A percentile compares a stretch with the other conserved stretches of the same genome.
These are phyloP conservation scores for Hymenoscyphus fraxineus DNA, from an alignment of 2,329 filamentous ascomycete genomes.

Conservation along the genomic window DNA sequence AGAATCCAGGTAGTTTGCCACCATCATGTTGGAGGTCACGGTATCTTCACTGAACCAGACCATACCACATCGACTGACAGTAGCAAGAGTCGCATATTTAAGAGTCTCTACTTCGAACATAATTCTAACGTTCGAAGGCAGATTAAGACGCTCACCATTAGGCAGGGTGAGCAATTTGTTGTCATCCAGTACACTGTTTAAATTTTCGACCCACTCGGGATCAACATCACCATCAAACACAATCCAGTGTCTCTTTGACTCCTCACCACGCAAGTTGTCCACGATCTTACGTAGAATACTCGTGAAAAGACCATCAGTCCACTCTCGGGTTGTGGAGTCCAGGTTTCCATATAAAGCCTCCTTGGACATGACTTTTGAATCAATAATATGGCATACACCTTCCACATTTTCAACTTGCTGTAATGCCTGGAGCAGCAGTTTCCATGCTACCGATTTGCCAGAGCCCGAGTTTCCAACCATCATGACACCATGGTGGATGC, in stretches of 20 bases:
- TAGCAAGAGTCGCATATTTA: slow-evolving; percentile 95
- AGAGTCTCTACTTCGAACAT: slow-evolving; percentile 99
- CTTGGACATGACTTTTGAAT: slow-evolving; percentile 99
- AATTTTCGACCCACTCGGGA: slow-evolving; percentile 98
- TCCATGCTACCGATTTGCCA: slow-evolving; percentile 95
- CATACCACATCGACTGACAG: slow-evolving; percentile 99
- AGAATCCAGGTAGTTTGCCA: slow-evolving; percentile 82
- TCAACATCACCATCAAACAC: slow-evolving; percentile 99
- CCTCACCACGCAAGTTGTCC: slow-evolving; percentile 95
- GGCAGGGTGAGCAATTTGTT: slow-evolving; percentile 97
- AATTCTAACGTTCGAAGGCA: slow-evolving; percentile 92
- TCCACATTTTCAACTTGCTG: slow-evolving; percentile 89
- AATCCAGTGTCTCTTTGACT: slow-evolving; percentile 97
- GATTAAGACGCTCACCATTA: slow-evolving; percentile 94
- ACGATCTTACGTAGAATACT: slow-evolving; percentile 98
- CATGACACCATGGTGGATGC: slow-evolving; percentile 99
- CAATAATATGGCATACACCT: slow-evolving; percentile 94
- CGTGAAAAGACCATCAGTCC: slow-evolving; percentile 98
- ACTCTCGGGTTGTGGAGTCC: slow-evolving; percentile 95
- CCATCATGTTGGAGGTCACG: slow-evolving; percentile 88
- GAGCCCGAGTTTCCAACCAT: slow-evolving; percentile 99
- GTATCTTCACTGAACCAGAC: slow-evolving; percentile 99
- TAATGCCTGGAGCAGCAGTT: slow-evolving; percentile 82
- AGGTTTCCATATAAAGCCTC: slow-evolving; percentile 94
- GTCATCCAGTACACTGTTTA: slow-evolving; percentile 99